Base-by-base conservation (phyloP, 176 grass and related monocot species). In the Juncus effusus region DNA sequence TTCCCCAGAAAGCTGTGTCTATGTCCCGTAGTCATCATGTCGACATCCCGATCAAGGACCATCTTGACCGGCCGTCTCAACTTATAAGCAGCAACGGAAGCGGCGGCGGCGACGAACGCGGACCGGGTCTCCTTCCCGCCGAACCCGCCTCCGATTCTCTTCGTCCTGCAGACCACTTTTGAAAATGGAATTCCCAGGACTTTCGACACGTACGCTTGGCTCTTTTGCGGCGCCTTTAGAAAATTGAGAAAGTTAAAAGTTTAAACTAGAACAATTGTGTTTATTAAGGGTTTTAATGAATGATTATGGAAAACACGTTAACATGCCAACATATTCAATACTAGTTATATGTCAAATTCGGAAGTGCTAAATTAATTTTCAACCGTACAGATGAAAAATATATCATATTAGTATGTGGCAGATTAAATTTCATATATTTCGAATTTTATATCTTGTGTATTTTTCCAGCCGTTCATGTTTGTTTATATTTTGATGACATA, bases 41-140 rank as follows among this genome's bases (percentile, higher is more conserved):
- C 93, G 71, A 86, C 59, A 56, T 96, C 88, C 64, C 93, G 87
- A 64, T 96, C 93, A 70, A 91, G 81, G 70, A 80, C 74, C 83
- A 96, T 83, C 77, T 91, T 96, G 40, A 96, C 77, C 61, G 93
- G 85, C 60, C 82, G 82, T 69, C 63, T 84, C 56, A 96, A 49
- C 79, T 39, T 65, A 79, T 91, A 91, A 3, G 87, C 71, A 50
- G 93, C 62, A 65, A 96, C 85, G 74, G 85, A 85, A 57, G 60
- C 93, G 13, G 85, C 87, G 0, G 93, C 87, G 63, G 87, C 85
- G 81, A 88, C 54, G 67, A 96, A 77, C 59, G 62, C 74, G 45
- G 93, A 82, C 80, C 93, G 90, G 58, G 93, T 86, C 81, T 96
- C 93, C 76, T 96, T 91, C 81, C 87, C 93, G 79, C 93, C 93